Evolutionary conservation across 768 basidiomycete genomes (phyloP), one percentile per base, ranked within the genome.

Genomic region (Crassisporium funariophilum): DNA sequence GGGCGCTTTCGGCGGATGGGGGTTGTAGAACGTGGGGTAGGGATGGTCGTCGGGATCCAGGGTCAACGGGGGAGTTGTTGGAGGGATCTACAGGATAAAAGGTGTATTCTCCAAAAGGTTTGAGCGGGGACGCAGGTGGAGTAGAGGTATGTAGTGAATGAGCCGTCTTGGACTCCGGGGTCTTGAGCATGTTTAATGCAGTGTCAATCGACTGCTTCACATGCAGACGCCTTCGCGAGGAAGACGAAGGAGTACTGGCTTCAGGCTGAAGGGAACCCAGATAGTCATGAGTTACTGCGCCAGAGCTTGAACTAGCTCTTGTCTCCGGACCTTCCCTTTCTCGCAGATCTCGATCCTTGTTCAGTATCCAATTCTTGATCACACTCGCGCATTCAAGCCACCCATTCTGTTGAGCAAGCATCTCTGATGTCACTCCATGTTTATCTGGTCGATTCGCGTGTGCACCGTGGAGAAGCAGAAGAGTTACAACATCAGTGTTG

Each of bases 341-440:
- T 41, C 76, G 68, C 10, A 83, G 68, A 66, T 86, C 80, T 41
- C 72, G 72, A 52, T 85, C 83, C 63, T 82, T 81, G 61, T 84
- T 79, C 5, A 73, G 60, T 10, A 77, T 63, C 79, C 88, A 91
- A 2, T 83, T 72, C n/a, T 74, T 75, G 16, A 98, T 71, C 4
- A 87, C 68, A 4, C 84, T 77, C 1, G 89, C 91, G 53, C 88
- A 88, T 47, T 88, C 84, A 1, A 83, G 66, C 79, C 86, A 88
- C 1, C 90, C 88, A 56, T 90, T 83, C 57, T 86, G 80, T 34
- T 81, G 77, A 6, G 95, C 94, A 35, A 97, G 78, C 56, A 77
- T 78, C 61, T 91, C 89, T 16, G 95, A 88, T 1, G 90, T 95
- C 51, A 91, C 72, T 4, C 92, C 93, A 68, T 93, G 87, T 64